phyloP scores from a whole-genome alignment of 2,329 filamentous ascomycete genomes.

The Pyrenophora graminea region DNA sequence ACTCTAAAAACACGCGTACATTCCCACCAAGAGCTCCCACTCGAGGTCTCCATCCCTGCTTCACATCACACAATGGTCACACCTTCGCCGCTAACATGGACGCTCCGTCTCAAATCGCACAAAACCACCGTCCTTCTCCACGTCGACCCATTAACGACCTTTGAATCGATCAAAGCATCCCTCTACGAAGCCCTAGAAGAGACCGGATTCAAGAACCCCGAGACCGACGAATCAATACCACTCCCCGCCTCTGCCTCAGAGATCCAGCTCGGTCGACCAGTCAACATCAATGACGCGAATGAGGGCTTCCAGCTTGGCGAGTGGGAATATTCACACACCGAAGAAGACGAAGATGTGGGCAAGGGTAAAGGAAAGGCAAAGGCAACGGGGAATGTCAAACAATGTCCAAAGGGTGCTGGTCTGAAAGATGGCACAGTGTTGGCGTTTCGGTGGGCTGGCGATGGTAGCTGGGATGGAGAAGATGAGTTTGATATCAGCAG shows the following conservation, averaged over 20 bases:
- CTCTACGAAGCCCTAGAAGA: slow-evolving; percentile 50
- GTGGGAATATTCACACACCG: slow-evolving; percentile 35
- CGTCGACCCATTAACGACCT: slow-evolving; percentile 49
- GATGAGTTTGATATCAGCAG: slow-evolving; percentile 16
- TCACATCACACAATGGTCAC: slow-evolving; percentile 19
- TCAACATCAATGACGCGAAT: slow-evolving; percentile 47
- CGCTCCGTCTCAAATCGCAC: slow-evolving; percentile 53
- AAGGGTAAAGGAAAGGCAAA: slow-evolving; percentile 49
- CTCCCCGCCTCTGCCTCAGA: slow-evolving; percentile 48
- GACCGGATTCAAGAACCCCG: slow-evolving; percentile 39
- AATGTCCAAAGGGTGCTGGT: slow-evolving; percentile 44
- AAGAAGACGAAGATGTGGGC: slow-evolving; percentile 30
- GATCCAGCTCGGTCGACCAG: slow-evolving; percentile 49
- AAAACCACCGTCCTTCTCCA: slow-evolving; percentile 54
- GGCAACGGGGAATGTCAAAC: slow-evolving; percentile 15
- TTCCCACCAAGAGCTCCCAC: no score
- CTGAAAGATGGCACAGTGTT: slow-evolving; percentile 43
- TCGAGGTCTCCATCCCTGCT: no score
- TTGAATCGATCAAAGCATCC: slow-evolving; percentile 47
- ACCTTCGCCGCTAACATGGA: slow-evolving; percentile 42
- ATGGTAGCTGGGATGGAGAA: slow-evolving; percentile 28
- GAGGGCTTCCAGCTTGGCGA: slow-evolving; percentile 48
- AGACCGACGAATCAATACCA: slow-evolving; percentile 38
- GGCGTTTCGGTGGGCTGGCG: slow-evolving; percentile 43
- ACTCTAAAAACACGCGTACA: slow-evolving; percentile 2